Evolutionary conservation across 225 moss, liverwort and hornwort genomes (phyloP).

Genomic region (Polytrichum commune): DNA sequence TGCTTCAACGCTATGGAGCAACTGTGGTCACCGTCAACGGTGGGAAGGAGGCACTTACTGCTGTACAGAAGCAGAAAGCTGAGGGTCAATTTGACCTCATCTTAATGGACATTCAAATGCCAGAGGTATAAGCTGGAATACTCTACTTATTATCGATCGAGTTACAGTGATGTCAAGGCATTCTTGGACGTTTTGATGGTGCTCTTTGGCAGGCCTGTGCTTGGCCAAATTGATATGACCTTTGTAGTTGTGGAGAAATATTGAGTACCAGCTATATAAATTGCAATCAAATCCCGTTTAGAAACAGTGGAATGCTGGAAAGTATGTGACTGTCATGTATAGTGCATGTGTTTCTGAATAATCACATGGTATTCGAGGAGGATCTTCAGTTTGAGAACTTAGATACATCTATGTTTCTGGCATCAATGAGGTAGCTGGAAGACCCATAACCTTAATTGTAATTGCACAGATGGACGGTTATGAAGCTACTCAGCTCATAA

Average conservation of each 20-base stretch:
- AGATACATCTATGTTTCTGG: too few relatives aligned
- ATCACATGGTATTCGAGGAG: too few relatives aligned
- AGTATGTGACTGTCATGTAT: too few relatives aligned
- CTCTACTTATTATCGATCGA: not conserved
- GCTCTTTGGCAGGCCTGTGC: not conserved
- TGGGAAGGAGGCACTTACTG: constrained; percentile 57
- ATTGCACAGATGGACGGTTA: constrained; percentile 64
- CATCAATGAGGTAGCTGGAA: too few relatives aligned
- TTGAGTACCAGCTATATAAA: too few relatives aligned
- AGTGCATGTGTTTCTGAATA: too few relatives aligned
- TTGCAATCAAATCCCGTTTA: too few relatives aligned
- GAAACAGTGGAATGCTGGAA: too few relatives aligned
- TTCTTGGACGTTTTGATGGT: not conserved
- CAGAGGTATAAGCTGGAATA: constrained; percentile 50
- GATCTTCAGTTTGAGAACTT: too few relatives aligned
- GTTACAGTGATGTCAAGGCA: not conserved
- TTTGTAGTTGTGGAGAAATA: too few relatives aligned
- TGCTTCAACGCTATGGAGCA: constrained; percentile 84
- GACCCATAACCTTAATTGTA: too few relatives aligned
- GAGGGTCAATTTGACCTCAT: constrained; percentile 70
- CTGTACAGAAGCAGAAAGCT: constrained; percentile 47
- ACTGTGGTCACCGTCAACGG: constrained; percentile 65
- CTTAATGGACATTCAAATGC: constrained; percentile 99
- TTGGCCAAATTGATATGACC: too few relatives aligned
- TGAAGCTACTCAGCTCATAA: constrained; percentile 65